Evolutionary conservation across 2,329 filamentous ascomycete species (phyloP), one percentile per base, ranked within the genome.

Genomic region (Torrubiella hemipterigena): DNA sequence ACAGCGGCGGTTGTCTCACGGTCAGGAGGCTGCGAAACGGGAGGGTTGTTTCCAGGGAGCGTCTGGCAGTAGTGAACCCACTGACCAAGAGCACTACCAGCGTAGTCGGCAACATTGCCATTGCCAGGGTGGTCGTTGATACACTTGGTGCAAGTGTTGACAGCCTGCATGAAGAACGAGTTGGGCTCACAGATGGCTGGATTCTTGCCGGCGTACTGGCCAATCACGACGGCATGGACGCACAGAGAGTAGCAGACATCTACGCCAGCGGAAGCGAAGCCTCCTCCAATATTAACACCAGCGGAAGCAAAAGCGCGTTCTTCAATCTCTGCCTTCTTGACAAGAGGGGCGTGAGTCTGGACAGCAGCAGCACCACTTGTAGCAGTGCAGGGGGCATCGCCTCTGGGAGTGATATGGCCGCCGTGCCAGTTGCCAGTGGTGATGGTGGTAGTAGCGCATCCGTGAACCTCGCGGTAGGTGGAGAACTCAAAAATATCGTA

Each of bases 401-500:
- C 44, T 7, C 61, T 59, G n/a, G 72, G 34, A 10, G 51, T 55
- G 1, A 66, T 45, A 39, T 74, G 69, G 0, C 69, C 65, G 3
- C 44, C 56, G n/a, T n/a, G n/a, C 62, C 67, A 76, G 44, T 73
- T 64, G 3, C 72, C 71, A 0, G 69, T 75, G 1, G 59, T 61
- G 30, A 63, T 52, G 2, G 66, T 71, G 1, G 52, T 60, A 3
- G 55, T 46, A 8, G 51, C 47, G 17, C 55, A 56, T 17, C 53
- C 41, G 6, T 57, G 33, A 3, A 53, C 46, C 33, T 52, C 53
- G 5, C 58, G 42, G 9, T 60, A 43, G 2, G 56, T 42, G 5
- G 65, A 44, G 16, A 61, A 52, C 14, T 62, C 59, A 37, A 79
- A 81, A 13, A 81, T 74, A 25, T 67, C 67, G 36, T 71, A 77